A percentile compares a stretch with the other conserved stretches of the same genome.
phyloP scores from a whole-genome alignment of 2,329 filamentous ascomycete species.

The Onygenales sp. region DNA sequence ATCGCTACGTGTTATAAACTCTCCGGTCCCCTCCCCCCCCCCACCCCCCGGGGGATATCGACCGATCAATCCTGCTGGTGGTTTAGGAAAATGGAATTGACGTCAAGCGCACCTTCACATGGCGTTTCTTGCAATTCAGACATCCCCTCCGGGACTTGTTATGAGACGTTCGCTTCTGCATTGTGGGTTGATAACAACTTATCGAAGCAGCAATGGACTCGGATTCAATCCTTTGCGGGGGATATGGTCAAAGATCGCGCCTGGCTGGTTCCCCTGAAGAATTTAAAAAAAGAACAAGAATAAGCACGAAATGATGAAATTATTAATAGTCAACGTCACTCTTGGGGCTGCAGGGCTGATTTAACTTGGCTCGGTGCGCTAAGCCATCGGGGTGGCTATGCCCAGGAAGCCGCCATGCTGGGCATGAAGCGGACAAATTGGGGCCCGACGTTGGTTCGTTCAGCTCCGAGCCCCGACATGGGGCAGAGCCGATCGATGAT shows the following conservation, averaged over 20 bases:
- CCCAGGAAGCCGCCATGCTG: not conserved
- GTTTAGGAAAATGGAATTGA: not conserved
- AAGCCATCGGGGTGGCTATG: not conserved
- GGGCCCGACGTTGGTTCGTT: too few species aligned
- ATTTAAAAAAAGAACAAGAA: too few species aligned
- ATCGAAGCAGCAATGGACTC: not conserved
- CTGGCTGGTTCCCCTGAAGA: too few species aligned
- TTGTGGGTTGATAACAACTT: not conserved
- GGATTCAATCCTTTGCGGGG: not conserved
- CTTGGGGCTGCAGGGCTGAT: not conserved
- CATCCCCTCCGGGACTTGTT: slow-evolving; percentile 3
- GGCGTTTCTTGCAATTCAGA: slow-evolving; percentile 1
- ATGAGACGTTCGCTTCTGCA: slow-evolving; percentile 4
- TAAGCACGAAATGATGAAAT: too few species aligned
- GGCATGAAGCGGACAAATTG: not conserved
- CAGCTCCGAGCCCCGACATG: too few species aligned
- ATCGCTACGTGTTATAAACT: too few species aligned
- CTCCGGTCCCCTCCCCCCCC: too few species aligned
- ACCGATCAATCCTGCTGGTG: too few species aligned
- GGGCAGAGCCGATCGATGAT: too few species aligned
- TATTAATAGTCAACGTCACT: not conserved
- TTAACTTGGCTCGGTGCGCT: not conserved
- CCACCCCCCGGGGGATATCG: too few species aligned
- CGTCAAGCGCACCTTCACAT: slow-evolving; percentile 1
- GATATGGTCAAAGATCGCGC: too few species aligned